Conservation (phyloP, 2,329 filamentous ascomycete genomes). For the Hymenoscyphus albidus region DNA sequence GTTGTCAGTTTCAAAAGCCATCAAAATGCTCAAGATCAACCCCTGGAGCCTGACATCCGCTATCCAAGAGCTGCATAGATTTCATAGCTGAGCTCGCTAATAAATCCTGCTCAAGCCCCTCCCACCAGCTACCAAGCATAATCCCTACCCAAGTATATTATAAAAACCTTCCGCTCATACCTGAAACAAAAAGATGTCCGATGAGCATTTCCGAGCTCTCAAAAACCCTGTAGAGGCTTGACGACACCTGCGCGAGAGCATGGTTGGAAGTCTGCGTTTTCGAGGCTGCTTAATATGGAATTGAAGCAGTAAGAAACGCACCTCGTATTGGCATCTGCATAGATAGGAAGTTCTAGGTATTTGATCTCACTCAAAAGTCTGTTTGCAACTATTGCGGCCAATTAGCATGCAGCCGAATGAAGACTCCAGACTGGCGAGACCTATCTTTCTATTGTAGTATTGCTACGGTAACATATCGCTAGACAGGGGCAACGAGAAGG, state of each 20-base stretch:
- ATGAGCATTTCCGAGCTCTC: background rate
- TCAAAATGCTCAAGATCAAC: too few relatives aligned
- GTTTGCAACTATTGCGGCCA: background rate
- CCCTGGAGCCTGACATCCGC: too few relatives aligned
- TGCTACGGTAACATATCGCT: too few relatives aligned
- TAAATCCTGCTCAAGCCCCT: too few relatives aligned
- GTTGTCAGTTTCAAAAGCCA: too few relatives aligned
- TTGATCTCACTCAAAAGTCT: background rate
- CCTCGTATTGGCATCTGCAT: background rate
- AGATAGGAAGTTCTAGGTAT: background rate
- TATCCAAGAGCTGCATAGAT: too few relatives aligned
- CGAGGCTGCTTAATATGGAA: background rate
- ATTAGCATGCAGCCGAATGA: too few relatives aligned
- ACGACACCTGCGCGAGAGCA: background rate
- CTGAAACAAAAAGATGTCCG: background rate
- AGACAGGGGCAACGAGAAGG: too few relatives aligned
- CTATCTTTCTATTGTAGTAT: too few relatives aligned
- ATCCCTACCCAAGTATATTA: background rate
- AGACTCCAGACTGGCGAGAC: too few relatives aligned
- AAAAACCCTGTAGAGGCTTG: background rate
- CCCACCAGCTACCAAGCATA: too few relatives aligned
- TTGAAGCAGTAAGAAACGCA: background rate
- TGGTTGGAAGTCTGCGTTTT: background rate
- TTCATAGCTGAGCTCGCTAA: too few relatives aligned
- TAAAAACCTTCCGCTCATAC: background rate